Conservation (phyloP, 345 rosid genomes). For the Rhizophora mangle region DNA sequence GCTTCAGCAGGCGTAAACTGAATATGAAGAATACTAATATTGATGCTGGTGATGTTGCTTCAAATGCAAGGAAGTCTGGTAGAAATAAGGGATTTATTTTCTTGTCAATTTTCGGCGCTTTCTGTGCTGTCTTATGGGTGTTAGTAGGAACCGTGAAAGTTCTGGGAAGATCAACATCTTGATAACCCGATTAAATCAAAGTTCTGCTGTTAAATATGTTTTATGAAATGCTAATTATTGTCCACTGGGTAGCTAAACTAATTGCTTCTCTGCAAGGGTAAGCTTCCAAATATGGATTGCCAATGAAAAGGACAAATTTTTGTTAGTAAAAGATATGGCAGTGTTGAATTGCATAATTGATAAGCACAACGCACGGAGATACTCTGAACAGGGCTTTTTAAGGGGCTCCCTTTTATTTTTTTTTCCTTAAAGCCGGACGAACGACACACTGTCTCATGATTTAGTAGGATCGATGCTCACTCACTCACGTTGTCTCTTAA, state of each 20-base stretch:
- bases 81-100: slow-evolving; percentile 38
- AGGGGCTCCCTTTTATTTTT: too few species aligned
- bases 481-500: too few species aligned
- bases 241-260: background rate
- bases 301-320: background rate
- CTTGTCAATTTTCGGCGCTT: slow-evolving; percentile 49
- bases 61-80: slow-evolving; percentile 26
- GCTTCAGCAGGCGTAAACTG: slow-evolving; percentile 51
- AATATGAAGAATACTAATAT: slow-evolving; percentile 25
- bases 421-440: background rate
- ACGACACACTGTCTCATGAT: too few species aligned
- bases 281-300: background rate
- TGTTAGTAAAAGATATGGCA: too few species aligned
- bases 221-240: background rate
- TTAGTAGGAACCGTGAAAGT: slow-evolving; percentile 49
- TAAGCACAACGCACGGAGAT: too few species aligned
- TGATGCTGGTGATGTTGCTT: slow-evolving; percentile 23
- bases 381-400: too few species aligned
- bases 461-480: too few species aligned
- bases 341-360: too few species aligned
- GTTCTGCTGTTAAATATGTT: background rate
- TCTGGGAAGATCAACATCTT: background rate
- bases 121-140: slow-evolving; percentile 57
- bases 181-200: background rate
- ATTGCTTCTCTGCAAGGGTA: background rate